Conservation (phyloP, 306 rosid genomes). For the Citrullus amarus region DNA sequence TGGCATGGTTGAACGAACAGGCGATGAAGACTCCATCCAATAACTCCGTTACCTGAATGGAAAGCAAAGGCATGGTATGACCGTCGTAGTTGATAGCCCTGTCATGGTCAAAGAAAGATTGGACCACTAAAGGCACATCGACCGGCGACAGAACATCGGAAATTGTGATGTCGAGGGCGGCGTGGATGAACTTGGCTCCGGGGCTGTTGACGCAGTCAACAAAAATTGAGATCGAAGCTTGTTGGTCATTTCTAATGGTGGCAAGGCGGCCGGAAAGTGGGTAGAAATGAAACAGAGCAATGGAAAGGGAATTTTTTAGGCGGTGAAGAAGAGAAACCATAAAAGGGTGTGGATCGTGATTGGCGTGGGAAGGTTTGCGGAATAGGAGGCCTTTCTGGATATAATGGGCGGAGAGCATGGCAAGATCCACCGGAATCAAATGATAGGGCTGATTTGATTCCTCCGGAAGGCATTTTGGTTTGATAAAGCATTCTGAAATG, state of each 20-base stretch:
- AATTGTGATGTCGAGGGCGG: constrained; percentile 25
- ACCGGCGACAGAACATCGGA: constrained; percentile 38
- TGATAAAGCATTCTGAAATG: constrained; percentile 23
- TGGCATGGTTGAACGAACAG: constrained; percentile 36
- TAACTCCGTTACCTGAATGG: constrained; percentile 44
- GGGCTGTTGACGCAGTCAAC: constrained; percentile 28
- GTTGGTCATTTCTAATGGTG: constrained; percentile 1
- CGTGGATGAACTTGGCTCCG: constrained; percentile 36
- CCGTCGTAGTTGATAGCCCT: constrained; percentile 44
- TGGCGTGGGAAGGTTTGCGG: constrained; percentile 14
- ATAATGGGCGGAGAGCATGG: constrained; percentile 30
- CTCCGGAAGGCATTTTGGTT: constrained; percentile 9
- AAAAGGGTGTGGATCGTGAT: not conserved
- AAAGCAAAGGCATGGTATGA: constrained; percentile 34
- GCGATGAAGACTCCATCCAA: constrained; percentile 55
- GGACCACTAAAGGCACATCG: constrained; percentile 37
- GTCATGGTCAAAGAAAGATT: constrained; percentile 40
- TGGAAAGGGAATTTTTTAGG: constrained; percentile 43
- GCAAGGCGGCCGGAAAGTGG: constrained; percentile 47
- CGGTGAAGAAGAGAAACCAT: constrained; percentile 8
- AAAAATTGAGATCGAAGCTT: not conserved
- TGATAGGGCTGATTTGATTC: constrained; percentile 15
- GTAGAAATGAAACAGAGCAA: constrained; percentile 33
- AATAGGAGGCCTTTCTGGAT: constrained; percentile 62
- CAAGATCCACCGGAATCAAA: constrained; percentile 30